Percentiles rank a stretch among this genome's conserved stretches.
Conservation (phyloP, 2,329 filamentous ascomycete species). For the Aspergillus terreus region DNA sequence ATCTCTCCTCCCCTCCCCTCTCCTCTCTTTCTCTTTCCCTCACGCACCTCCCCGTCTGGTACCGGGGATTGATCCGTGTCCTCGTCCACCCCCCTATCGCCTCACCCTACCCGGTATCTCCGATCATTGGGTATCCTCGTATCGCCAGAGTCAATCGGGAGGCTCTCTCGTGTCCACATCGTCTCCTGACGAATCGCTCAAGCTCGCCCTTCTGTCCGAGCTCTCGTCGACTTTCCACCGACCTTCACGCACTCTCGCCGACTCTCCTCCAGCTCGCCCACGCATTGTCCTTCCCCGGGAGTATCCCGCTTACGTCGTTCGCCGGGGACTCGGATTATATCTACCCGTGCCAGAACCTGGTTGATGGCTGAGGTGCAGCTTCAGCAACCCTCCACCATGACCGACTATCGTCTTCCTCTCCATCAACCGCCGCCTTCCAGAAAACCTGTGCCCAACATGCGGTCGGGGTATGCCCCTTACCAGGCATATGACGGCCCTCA, state of each 20-base stretch:
- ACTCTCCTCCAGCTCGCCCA: neutral
- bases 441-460: slow-evolving; percentile 25
- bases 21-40: neutral
- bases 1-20: neutral
- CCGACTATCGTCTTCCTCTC: slow-evolving; percentile 35
- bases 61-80: neutral
- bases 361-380: slow-evolving; percentile 27
- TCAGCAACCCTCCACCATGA: slow-evolving; percentile 27
- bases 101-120: neutral
- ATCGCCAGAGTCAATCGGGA: neutral
- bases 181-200: slow-evolving; percentile 2
- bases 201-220: neutral
- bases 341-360: neutral
- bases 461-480: slow-evolving; percentile 21
- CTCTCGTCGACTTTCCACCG: neutral
- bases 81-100: neutral
- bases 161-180: neutral
- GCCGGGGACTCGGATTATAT: neutral
- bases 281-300: neutral
- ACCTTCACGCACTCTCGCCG: neutral
- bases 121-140: neutral
- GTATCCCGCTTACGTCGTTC: neutral
- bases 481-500: slow-evolving; percentile 24
- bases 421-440: slow-evolving; percentile 30
- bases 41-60: neutral